Evolutionary conservation across 2,329 filamentous ascomycete species (phyloP), one percentile per base, ranked within the genome.

Genomic region (Canariomyces notabilis): DNA sequence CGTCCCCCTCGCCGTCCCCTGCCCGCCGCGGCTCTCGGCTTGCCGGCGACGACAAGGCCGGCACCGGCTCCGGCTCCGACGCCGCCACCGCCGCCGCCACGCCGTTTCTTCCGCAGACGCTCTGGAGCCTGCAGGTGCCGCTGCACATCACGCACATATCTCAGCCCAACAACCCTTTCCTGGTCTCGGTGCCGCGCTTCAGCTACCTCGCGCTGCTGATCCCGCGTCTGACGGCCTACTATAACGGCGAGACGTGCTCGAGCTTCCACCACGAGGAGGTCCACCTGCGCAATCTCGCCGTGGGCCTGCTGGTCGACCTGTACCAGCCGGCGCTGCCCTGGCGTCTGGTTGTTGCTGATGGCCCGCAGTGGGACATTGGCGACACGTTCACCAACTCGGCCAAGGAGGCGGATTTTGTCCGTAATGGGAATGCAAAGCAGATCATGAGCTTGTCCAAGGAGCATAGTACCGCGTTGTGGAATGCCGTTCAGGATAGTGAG

Each of bases 381-480:
- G 78, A 82, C 60, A 81, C 79, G 0, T 83, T 83, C 54, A 70
- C 82, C 46, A 83, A 83, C 62, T 74, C 75, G 46, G 77, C 77
- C 51, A 83, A 83, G 62, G 80, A 83, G 74, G 89, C 90, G 22
- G 89, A 95, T 66, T 95, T 89, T 57, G 73, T 95, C 41, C 80
- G 90, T 42, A 91, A 93, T 57, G 89, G 89, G 36, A 93, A 86
- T 44, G 89, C 88, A 14, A 89, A 91, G 63, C 84, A 86, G 50
- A 90, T 95, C 60, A 95, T 95, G 88, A 84, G 82, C 44, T 72
- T 96, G 59, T 89, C 85, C 50, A 90, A 89, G 63, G 82, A 87
- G 37, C 83, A 95, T 63, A 93, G 87, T 12, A 87, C 83, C 6
- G 79, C 84, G 23, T 73, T 96, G 26, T 96, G 90, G 89, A 77